Evolutionary conservation across 768 basidiomycete species (phyloP).

Genomic region (Amanita muscaria): DNA sequence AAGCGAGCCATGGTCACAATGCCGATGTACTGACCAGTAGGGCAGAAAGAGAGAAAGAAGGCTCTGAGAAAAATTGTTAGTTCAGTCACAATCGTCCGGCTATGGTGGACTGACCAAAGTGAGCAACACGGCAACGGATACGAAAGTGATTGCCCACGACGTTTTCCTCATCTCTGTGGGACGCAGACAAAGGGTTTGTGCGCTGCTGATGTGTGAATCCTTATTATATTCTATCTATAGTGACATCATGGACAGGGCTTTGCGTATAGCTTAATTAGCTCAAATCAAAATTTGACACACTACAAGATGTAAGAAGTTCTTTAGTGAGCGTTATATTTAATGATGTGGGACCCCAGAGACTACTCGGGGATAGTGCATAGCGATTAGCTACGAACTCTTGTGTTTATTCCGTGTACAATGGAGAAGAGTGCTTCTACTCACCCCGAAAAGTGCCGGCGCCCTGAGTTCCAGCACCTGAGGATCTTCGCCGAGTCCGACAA

Average conservation of each 20-base stretch:
- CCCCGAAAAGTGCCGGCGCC: constrained; percentile 61
- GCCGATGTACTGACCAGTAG: constrained; percentile 46
- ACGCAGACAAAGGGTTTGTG: background rate
- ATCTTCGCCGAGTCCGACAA: constrained; percentile 81
- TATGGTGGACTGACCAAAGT: constrained; percentile 31
- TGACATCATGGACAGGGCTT: too few relatives aligned
- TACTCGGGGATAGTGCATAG: too few relatives aligned
- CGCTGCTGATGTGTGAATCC: background rate
- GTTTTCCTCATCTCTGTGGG: constrained; percentile 50
- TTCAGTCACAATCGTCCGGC: background rate
- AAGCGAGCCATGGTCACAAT: background rate
- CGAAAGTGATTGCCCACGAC: constrained; percentile 58
- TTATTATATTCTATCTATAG: background rate
- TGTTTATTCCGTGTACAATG: too few relatives aligned
- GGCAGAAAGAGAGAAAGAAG: constrained; percentile 43
- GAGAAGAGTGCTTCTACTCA: constrained; percentile 36
- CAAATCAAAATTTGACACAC: too few relatives aligned
- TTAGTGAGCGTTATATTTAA: too few relatives aligned
- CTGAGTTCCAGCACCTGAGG: constrained; percentile 68
- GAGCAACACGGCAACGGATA: constrained; percentile 42
- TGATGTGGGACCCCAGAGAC: too few relatives aligned
- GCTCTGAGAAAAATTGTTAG: constrained; percentile 33
- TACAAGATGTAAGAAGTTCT: too few relatives aligned
- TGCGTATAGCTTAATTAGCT: too few relatives aligned
- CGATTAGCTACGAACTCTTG: too few relatives aligned